These are phyloP conservation scores for Suhomyces choctaworum DNA, from an alignment of 1,139 yeast genomes.

Conservation along the genomic window DNA sequence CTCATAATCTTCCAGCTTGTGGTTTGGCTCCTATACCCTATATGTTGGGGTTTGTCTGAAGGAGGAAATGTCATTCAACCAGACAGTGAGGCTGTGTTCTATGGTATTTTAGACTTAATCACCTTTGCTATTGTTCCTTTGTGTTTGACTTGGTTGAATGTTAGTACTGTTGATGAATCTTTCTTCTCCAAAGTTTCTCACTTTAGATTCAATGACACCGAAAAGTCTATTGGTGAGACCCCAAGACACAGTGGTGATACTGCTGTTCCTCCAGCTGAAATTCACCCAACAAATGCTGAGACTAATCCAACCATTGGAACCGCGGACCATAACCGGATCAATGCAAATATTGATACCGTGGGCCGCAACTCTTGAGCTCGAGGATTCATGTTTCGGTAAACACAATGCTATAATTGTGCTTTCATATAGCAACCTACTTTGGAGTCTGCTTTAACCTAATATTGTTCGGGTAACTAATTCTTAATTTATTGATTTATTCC, in stretches of 20 bases:
- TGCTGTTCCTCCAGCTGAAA: slow-evolving; percentile 28
- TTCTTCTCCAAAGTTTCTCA: slow-evolving; percentile 28
- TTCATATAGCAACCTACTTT: no score
- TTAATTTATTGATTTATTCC: no score
- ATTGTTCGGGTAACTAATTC: no score
- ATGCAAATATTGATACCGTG: no score
- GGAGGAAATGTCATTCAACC: slow-evolving; percentile 70
- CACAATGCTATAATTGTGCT: no score
- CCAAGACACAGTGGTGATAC: slow-evolving; percentile 24
- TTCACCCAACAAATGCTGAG: not conserved
- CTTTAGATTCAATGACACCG: slow-evolving; percentile 17
- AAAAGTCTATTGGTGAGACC: slow-evolving; percentile 26
- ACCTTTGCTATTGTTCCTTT: slow-evolving; percentile 47
- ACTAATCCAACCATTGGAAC: no score
- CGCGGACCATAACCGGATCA: no score
- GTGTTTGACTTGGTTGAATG: slow-evolving; percentile 33
- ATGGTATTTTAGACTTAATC: slow-evolving; percentile 59
- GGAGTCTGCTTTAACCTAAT: no score
- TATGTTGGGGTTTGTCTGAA: slow-evolving; percentile 63
- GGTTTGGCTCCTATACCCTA: slow-evolving; percentile 53
- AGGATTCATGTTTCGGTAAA: no score
- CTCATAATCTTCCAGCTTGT: slow-evolving; percentile 33
- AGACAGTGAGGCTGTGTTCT: slow-evolving; percentile 66
- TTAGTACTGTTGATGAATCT: slow-evolving; percentile 31
- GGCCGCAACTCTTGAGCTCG: no score